These are phyloP conservation scores for Kluyveromyces dobzhanskii DNA, from an alignment of 805 yeast genomes.

Conservation along the genomic window DNA sequence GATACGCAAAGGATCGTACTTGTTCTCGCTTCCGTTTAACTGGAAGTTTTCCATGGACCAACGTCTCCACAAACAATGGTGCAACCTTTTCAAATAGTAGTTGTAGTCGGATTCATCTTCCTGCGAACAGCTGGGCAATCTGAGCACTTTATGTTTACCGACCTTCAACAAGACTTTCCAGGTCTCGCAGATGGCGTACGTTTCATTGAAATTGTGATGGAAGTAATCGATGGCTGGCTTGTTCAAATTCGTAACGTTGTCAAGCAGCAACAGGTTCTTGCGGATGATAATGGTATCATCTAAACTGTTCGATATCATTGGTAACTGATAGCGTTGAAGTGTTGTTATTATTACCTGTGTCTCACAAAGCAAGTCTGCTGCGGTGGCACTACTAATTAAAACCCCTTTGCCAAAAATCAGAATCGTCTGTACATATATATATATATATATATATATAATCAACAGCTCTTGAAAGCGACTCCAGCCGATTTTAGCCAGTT, in stretches of 20 bases:
- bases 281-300: constrained; percentile 26
- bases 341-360: too few species aligned
- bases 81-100: constrained; percentile 42
- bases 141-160: constrained; percentile 20
- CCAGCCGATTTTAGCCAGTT: too few species aligned
- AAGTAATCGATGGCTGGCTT: constrained; percentile 26
- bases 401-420: too few species aligned
- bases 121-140: constrained; percentile 29
- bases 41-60: constrained; percentile 78
- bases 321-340: neutral
- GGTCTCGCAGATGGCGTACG: constrained; percentile 11
- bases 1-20: constrained; percentile 74
- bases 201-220: constrained; percentile 15
- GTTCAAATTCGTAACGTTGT: constrained; percentile 26
- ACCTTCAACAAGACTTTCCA: constrained; percentile 16
- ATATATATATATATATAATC: too few species aligned
- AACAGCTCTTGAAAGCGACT: too few species aligned
- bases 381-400: too few species aligned
- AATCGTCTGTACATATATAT: too few species aligned
- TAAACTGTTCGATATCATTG: constrained; percentile 11
- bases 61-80: constrained; percentile 88
- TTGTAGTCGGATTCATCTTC: constrained; percentile 25
- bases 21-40: constrained; percentile 43
- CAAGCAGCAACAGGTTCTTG: constrained; percentile 24
- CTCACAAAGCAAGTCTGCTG: too few species aligned